Evolutionary conservation across 768 basidiomycete genomes (phyloP).

Genomic region (Podaxis sp.): DNA sequence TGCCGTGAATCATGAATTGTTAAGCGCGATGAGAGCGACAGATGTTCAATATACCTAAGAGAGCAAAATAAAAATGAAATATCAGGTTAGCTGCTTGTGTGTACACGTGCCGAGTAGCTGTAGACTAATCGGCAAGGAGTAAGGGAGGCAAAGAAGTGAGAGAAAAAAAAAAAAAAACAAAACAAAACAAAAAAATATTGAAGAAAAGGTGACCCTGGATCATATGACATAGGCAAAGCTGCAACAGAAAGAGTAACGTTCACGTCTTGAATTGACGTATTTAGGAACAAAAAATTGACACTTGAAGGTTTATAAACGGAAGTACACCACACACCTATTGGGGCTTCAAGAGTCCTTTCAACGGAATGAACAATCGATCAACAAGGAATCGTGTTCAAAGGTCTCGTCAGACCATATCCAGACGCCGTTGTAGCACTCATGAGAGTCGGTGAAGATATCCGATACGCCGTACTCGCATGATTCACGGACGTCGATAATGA

Average conservation of each 20-base stretch:
- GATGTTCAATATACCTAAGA: not conserved
- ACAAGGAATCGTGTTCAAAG: not conserved
- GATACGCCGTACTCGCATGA: not conserved
- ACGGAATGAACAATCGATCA: not conserved
- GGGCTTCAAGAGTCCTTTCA: no score
- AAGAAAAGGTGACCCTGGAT: not conserved
- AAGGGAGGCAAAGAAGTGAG: not conserved
- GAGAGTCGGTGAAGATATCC: not conserved
- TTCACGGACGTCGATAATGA: not conserved
- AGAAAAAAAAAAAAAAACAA: no score
- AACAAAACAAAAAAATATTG: not conserved
- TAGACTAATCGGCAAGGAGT: not conserved
- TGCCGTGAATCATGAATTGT: not conserved
- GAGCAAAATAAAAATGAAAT: not conserved
- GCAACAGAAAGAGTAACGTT: not conserved
- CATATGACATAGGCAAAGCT: not conserved
- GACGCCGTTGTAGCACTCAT: not conserved
- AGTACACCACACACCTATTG: not conserved
- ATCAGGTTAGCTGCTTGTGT: not conserved
- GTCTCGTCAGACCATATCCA: not conserved
- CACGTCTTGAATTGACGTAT: not conserved
- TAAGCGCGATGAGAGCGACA: no score
- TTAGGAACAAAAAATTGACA: not conserved
- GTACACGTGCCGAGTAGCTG: not conserved
- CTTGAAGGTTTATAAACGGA: not conserved